Evolutionary conservation across 2,329 filamentous ascomycete genomes (phyloP), one percentile per base, ranked within the genome.

Genomic region (Paraconiothyrium sp.): DNA sequence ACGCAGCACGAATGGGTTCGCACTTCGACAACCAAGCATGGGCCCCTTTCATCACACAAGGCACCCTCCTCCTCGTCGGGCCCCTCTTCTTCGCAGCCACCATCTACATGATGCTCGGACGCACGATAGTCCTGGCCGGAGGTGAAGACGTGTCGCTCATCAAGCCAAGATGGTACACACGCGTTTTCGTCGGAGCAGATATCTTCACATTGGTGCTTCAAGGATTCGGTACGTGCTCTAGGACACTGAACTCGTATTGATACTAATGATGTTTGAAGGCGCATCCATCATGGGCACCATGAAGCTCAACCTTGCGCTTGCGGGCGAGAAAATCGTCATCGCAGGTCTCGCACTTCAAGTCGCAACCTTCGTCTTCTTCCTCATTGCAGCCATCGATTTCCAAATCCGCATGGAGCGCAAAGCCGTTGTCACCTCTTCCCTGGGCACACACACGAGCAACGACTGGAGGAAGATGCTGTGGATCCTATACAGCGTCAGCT

Each of bases 21-120:
- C 72, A 79, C 39, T 73, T 76, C 60, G 60, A 76, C 41, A 78
- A 80, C 5, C 63, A 69, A 52, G 60, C 68, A 24, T 73, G 82
- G 64, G 75, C 67, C 4, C 77, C 78, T 0, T 84, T 80, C 71
- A 75, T 83, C 20, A 61, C 78, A 11, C 78, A 82, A 65, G 77
- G 78, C n/a, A 70, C 74, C 43, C 71, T 82, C 20, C 68, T 82
- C 24, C 76, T 84, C 1, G 61, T 82, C n/a, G 79, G 81, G 1
- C 81, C 82, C 1, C 75, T 81, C 5, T 79, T 83, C 64, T 81
- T 83, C 64, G 81, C 81, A 10, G 82, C 81, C 0, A 79, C 80
- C 0, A 75, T 84, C 30, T 83, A 84, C 72, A 83, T 83, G 81
- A 80, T 78, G 30, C 76, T 83, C 2, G 76, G 79, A 2, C 76